Evolutionary conservation across 345 rosid species (phyloP).

Genomic region (Balakata baccata): DNA sequence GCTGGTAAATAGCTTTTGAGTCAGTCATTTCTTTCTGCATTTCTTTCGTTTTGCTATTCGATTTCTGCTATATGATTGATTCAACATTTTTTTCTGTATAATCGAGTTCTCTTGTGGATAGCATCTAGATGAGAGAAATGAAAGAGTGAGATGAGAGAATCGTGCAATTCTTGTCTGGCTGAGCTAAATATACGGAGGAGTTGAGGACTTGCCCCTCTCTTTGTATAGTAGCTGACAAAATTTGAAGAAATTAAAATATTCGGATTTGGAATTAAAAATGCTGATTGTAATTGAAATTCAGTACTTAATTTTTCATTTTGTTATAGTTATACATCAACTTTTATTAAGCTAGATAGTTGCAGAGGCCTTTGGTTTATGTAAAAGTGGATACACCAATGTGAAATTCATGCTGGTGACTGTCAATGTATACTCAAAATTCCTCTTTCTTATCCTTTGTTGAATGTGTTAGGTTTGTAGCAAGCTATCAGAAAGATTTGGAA

Average conservation of each 20-base stretch:
- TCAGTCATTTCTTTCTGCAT: background rate
- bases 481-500: conserved; percentile 79
- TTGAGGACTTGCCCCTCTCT: background rate
- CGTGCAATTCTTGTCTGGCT: background rate
- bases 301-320: background rate
- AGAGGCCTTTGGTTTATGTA: background rate
- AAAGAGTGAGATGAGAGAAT: background rate
- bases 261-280: no score
- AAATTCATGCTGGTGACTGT: no score
- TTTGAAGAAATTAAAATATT: background rate
- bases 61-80: no score
- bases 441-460: conserved; percentile 11
- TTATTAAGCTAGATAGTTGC: background rate
- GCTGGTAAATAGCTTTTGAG: conserved; percentile 35
- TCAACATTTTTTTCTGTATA: no score
- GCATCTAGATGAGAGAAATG: no score
- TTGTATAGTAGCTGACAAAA: background rate
- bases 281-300: no score
- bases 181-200: background rate
- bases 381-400: background rate
- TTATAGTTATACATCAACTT: background rate
- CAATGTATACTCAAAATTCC: no score
- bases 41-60: background rate
- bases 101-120: no score
- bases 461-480: conserved; percentile 65